Base-by-base conservation (phyloP, 2,329 filamentous ascomycete genomes). In the Immersiporthe knoxdaviesiana region DNA sequence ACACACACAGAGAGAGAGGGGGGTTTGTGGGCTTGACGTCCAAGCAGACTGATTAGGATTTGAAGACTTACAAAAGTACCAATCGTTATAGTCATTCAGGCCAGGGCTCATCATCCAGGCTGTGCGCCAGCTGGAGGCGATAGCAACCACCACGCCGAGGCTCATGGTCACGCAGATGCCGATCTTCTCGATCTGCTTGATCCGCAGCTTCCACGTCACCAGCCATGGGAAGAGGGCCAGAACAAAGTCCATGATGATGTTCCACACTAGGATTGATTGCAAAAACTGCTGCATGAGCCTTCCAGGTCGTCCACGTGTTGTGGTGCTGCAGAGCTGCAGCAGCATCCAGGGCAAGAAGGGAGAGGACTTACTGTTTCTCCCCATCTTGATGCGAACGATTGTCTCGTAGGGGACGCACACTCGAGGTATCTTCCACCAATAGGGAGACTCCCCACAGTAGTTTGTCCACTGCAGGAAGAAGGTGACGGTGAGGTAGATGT, bases 241-340 rank as follows among this genome's bases (percentile, higher is more conserved):
- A 0, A 84, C 73, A 62, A 86, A 84, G 71, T 87, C 84, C 80
- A 85, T 85, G 35, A 85, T 78, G 68, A 85, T 82, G 74, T 85
- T 86, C 74, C 84, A 85, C 4, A 84, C 83, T 85, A n/a, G n/a
- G n/a, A 47, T 47, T 47, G 44, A n/a, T 47, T n/a, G 70, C 7
- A n/a, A n/a, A n/a, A n/a, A 30, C 7, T 12, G 24, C 16, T 11
- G 7, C 27, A 21, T 47, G 24, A 60, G 54, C 27, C 35, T 27
- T 41, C 56, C 24, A 5, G 3, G 54, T 27, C 47, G 54, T 27
- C 47, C 30, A 24, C 24, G 27, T 16, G 35, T 16, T 35, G 27
- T 16, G 35, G 10, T 35, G 16, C 41, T 21, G 18, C 24, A 21
- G 54, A 21, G 54, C 54, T 32, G 4, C 18, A 58, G 2, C 37